Evolutionary conservation across 2,329 filamentous ascomycete genomes (phyloP).

Genomic region (Pestalotiopsis sp.): DNA sequence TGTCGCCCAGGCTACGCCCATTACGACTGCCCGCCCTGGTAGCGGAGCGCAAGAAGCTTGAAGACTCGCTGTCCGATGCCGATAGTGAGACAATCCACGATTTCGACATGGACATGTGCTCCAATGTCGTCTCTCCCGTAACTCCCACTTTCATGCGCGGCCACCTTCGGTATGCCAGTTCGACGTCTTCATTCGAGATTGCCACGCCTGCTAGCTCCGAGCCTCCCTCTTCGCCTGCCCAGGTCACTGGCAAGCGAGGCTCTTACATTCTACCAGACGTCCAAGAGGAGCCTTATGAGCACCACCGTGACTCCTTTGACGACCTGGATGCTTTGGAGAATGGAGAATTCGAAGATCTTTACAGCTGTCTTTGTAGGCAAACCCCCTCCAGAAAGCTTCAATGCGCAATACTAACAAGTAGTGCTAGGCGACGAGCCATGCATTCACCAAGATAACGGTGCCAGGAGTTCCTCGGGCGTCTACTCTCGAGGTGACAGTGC

Average conservation of each 20-base stretch:
- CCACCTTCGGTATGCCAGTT: constrained; percentile 71
- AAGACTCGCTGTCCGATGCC: constrained; percentile 28
- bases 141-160: constrained; percentile 72
- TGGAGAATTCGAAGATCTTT: constrained; percentile 47
- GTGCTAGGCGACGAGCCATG: constrained; percentile 63
- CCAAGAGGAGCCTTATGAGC: constrained; percentile 78
- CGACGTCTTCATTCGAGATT: constrained; percentile 76
- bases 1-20: constrained; percentile 36
- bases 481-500: constrained; percentile 53
- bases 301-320: constrained; percentile 54
- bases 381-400: background rate
- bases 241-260: constrained; percentile 50
- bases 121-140: constrained; percentile 70
- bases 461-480: constrained; percentile 37
- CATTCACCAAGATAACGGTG: constrained; percentile 54
- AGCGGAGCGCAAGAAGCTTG: constrained; percentile 30
- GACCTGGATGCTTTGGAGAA: constrained; percentile 53
- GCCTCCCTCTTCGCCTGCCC: constrained; percentile 57
- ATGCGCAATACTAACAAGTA: constrained; percentile 4
- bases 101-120: constrained; percentile 51
- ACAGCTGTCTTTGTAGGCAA: constrained; percentile 75
- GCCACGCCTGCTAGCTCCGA: constrained; percentile 53
- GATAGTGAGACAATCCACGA: constrained; percentile 47
- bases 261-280: constrained; percentile 79
- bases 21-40: constrained; percentile 31